Evolutionary conservation across 208 protist species (phyloP), one percentile per base, ranked within the genome.

Genomic region (Borovskyia barvae): DNA sequence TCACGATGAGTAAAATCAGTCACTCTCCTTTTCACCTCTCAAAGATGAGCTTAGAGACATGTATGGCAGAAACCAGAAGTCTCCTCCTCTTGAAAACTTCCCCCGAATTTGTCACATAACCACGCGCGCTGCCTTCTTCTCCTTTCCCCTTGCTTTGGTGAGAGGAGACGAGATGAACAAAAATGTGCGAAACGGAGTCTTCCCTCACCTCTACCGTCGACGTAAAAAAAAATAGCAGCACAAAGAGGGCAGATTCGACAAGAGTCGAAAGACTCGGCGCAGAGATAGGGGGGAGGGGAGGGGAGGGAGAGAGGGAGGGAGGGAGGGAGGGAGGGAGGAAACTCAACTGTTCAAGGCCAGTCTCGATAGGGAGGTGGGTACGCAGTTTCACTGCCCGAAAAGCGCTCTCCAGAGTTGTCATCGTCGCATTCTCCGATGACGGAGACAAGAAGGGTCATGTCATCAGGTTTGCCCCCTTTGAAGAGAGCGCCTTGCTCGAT

Each of bases 381-480:
- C 30, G 71, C 32, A 12, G 62, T 42, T 19, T 78, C 68, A 33
- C 71, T 76, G n/a, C 65, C 55, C 3, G 59, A 64, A 30, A 83
- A 75, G 5, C 70, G 80, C 19, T 85, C 79, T 7, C 77, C 72
- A 8, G 69, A 59, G 5, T 60, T 25, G 24, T 40, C 66, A 43
- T 82, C 77, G 46, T 74, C 72, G 32, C 77, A 71, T 32, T 76
- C 61, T 29, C 72, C 80, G n/a, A 91, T 73, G 5, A 91, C 54
- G 26, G 80, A 77, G 2, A 69, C 50, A 0, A 91, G 51, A 51
- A 87, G 55, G 36, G 84, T 87, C 65, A 91, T 91, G 60, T 91
- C 84, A 36, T 91, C 84, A 9, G 72, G 80, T 52, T 87, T 91
- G 12, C 84, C 84, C n/a, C 84, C 84, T 37, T 87, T 77, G 61